phyloP scores from a whole-genome alignment of 176 grass and related monocot species.

The Eleusine coracana region DNA sequence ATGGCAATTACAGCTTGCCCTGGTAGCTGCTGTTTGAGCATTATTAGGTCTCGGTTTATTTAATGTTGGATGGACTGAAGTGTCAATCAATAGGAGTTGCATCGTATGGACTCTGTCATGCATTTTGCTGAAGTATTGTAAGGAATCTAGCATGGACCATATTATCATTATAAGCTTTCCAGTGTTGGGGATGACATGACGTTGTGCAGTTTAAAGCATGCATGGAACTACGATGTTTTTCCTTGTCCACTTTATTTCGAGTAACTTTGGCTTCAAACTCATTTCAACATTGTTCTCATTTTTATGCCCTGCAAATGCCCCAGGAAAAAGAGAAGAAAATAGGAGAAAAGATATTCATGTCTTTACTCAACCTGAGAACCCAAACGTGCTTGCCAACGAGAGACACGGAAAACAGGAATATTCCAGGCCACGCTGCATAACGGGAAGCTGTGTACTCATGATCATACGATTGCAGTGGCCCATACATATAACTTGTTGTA shows the following conservation, averaged over 20 bases:
- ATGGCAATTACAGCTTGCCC: too few species aligned
- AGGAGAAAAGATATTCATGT: not conserved
- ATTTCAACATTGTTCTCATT: not conserved
- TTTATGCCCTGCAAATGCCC: not conserved
- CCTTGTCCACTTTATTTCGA: not conserved
- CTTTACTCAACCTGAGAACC: conserved; percentile 34
- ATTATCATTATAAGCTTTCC: not conserved
- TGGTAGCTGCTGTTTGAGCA: too few species aligned
- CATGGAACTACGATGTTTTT: not conserved
- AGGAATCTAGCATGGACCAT: not conserved
- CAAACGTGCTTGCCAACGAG: conserved; percentile 48
- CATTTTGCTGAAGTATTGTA: too few species aligned
- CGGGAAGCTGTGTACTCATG: conserved; percentile 16
- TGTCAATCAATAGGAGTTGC: too few species aligned
- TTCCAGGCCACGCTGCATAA: conserved; percentile 27
- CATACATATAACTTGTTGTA: conserved; percentile 3
- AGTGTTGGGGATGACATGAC: not conserved
- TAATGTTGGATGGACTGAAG: too few species aligned
- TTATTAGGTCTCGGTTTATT: too few species aligned
- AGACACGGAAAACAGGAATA: conserved; percentile 32
- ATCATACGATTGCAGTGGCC: conserved; percentile 45
- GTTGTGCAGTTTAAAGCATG: not conserved
- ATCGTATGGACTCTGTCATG: too few species aligned
- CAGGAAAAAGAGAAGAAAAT: not conserved
- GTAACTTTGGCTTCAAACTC: not conserved